Evolutionary conservation across 1,284 basidiomycete genomes (phyloP), one percentile per base, ranked within the genome.

Genomic region (Pseudozyma thailandica): DNA sequence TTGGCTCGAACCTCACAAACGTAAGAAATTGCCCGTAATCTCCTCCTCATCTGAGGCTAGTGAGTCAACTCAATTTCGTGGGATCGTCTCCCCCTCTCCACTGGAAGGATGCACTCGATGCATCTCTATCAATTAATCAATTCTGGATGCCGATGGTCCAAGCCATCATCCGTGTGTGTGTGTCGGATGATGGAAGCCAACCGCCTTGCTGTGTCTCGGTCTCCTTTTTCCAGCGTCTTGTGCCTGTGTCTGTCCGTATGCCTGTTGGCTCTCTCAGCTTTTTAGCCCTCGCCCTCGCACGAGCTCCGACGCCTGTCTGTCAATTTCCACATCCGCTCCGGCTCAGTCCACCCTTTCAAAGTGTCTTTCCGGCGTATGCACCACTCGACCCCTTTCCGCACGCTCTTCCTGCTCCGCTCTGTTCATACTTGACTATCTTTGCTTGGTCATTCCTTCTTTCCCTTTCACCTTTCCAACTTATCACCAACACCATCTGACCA

Each of bases 131-230:
- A 16, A 16, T 33, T 16, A 33, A 13, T 10, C 31, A 33, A 33
- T 33, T 33, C n/a, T 10, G n/a, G 31, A 37, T 48, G 46, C 31
- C 46, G 46, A 48, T 48, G 46, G 46, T 25, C 46, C 46, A n/a
- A 30, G 31, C 31, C 31, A 33, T 33, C 12, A 33, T 33, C 31
- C 12, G 31, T 13, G 30, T 35, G 16, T 35, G 13, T 15, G 21
- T 6, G 46, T 48, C 46, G 33, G 47, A 49, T 49, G 47, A 49
- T 49, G 47, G 43, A 47, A 54, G 37, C 44, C 27, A 33, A 42
- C 50, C 30, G 42, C 50, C 21, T 15, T 13, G 2, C 35, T 27
- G 5, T 23, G 10, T 18, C n/a, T n/a, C n/a, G n/a, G n/a, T n/a
- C n/a, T n/a, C n/a, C n/a, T n/a, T n/a, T n/a, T n/a, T n/a, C n/a